phyloP scores from a whole-genome alignment of 2,329 filamentous ascomycete species.

The Pezicula carpinea region DNA sequence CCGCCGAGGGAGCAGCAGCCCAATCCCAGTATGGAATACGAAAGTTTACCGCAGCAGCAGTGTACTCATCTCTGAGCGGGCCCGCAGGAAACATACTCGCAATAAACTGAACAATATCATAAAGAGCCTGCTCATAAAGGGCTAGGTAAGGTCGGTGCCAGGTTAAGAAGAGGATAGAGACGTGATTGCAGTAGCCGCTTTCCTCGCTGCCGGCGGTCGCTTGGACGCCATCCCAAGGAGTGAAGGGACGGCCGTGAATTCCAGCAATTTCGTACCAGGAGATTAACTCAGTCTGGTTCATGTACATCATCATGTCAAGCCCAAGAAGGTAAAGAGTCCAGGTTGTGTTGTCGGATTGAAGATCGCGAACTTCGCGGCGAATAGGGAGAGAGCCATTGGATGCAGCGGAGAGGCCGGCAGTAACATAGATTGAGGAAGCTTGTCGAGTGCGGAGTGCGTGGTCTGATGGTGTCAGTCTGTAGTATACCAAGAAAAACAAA shows the following conservation, averaged over 20 bases:
- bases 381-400: constrained; percentile 15
- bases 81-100: constrained; percentile 30
- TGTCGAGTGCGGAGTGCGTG: background rate
- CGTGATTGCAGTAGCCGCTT: constrained; percentile 24
- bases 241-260: constrained; percentile 24
- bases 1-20: constrained; percentile 40
- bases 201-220: constrained; percentile 11
- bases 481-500: no score
- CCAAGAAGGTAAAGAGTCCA: constrained; percentile 26
- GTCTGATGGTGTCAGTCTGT: no score
- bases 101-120: constrained; percentile 40
- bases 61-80: constrained; percentile 36
- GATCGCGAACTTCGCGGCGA: constrained; percentile 20
- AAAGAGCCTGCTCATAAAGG: constrained; percentile 53
- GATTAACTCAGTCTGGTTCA: constrained; percentile 14
- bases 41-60: constrained; percentile 33
- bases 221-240: constrained; percentile 18
- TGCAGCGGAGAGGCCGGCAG: constrained; percentile 14
- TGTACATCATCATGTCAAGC: constrained; percentile 21
- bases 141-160: constrained; percentile 55
- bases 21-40: constrained; percentile 46
- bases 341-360: constrained; percentile 17
- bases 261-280: constrained; percentile 26
- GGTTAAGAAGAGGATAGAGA: constrained; percentile 24
- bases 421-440: background rate